phyloP scores from a whole-genome alignment of 108 stramenopile species.

The Skeletonema menzelii region DNA sequence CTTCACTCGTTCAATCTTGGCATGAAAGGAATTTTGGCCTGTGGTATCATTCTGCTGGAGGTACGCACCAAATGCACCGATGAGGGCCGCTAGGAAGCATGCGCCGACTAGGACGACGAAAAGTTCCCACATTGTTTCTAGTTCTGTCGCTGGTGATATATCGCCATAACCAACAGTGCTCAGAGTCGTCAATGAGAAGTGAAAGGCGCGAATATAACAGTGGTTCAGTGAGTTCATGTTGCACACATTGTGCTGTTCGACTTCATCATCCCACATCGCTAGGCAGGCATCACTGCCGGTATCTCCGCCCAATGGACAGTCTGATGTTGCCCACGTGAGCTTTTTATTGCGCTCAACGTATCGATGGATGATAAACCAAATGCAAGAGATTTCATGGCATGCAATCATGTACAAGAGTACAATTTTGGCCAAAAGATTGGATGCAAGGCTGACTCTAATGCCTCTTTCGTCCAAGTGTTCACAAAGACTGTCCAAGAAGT shows the following conservation, averaged over 20 bases:
- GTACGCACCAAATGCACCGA: slow-evolving; percentile 39
- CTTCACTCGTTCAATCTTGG: slow-evolving; percentile 46
- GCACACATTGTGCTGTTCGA: slow-evolving; percentile 54
- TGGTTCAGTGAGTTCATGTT: slow-evolving; percentile 27
- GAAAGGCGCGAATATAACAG: slow-evolving; percentile 54
- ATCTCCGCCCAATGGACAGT: slow-evolving; percentile 46
- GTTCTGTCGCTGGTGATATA: slow-evolving; percentile 44
- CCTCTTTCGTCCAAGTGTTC: slow-evolving; percentile 32
- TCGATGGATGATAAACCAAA: slow-evolving; percentile 67
- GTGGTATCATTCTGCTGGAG: slow-evolving; percentile 36
- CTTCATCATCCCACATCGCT: slow-evolving; percentile 34
- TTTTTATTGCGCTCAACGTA: slow-evolving; percentile 39
- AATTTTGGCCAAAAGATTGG: slow-evolving; percentile 30
- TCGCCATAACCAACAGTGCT: slow-evolving; percentile 32
- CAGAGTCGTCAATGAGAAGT: slow-evolving; percentile 49
- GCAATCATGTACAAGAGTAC: slow-evolving; percentile 41
- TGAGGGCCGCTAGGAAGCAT: slow-evolving; percentile 49
- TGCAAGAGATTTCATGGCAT: slow-evolving; percentile 61
- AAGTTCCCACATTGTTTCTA: slow-evolving; percentile 56
- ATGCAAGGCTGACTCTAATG: slow-evolving; percentile 34
- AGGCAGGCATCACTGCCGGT: slow-evolving; percentile 21
- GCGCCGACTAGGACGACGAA: slow-evolving; percentile 49
- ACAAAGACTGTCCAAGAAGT: slow-evolving; percentile 25
- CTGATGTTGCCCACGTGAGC: slow-evolving; percentile 60
- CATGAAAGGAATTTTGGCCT: slow-evolving; percentile 47